Conservation (phyloP, 2,329 filamentous ascomycete genomes). For the Dactylellina leptospora region DNA sequence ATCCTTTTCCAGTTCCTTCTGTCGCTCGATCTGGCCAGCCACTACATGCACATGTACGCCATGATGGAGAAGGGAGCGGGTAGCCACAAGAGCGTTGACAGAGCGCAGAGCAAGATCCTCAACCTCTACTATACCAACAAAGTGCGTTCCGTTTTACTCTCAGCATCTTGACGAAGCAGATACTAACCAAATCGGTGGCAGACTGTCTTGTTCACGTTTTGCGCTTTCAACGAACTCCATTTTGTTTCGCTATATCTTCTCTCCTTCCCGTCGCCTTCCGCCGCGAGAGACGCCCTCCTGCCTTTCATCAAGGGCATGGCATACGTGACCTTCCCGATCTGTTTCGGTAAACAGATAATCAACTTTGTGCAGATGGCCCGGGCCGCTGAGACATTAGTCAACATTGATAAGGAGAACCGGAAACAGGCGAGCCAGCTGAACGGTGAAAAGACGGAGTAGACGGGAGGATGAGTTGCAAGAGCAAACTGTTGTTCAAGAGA, state of each 20-base stretch:
- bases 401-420: slow-evolving; percentile 80
- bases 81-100: slow-evolving; percentile 93
- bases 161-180: slow-evolving; percentile 2
- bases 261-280: slow-evolving; percentile 84
- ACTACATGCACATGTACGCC: slow-evolving; percentile 95
- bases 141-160: slow-evolving; percentile 66
- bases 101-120: slow-evolving; percentile 84
- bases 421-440: slow-evolving; percentile 57
- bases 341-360: slow-evolving; percentile 90
- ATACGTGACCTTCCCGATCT: slow-evolving; percentile 81
- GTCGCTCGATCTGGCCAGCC: slow-evolving; percentile 88
- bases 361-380: slow-evolving; percentile 94
- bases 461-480: neutral
- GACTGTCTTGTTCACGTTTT: slow-evolving; percentile 90
- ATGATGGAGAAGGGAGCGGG: slow-evolving; percentile 58
- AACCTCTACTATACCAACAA: slow-evolving; percentile 98
- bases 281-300: slow-evolving; percentile 72
- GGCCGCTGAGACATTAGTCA: slow-evolving; percentile 88
- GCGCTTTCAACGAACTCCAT: slow-evolving; percentile 90
- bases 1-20: slow-evolving; percentile 95
- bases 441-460: slow-evolving; percentile 46
- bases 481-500: slow-evolving; percentile 1
- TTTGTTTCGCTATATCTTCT: slow-evolving; percentile 98
- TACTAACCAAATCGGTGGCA: slow-evolving; percentile 60
- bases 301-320: slow-evolving; percentile 68